A percentile compares a stretch with the other conserved stretches of the same genome.
phyloP scores from a whole-genome alignment of 2,329 filamentous ascomycete genomes.

The Diaporthe sp. region DNA sequence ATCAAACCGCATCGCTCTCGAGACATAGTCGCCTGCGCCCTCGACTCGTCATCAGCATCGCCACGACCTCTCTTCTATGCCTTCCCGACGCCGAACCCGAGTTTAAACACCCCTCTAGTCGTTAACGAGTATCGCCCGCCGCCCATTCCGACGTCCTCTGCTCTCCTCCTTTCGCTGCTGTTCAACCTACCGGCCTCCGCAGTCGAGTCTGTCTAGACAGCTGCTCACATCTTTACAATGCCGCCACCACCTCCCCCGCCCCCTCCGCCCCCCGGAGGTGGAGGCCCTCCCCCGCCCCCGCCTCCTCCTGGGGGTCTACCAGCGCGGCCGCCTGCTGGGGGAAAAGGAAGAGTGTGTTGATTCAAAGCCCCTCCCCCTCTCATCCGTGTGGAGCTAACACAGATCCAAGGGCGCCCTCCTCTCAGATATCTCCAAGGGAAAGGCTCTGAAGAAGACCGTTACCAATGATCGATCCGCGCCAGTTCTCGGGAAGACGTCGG shows the following conservation, averaged over 20 bases:
- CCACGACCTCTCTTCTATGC: not conserved
- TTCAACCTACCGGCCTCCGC: not conserved
- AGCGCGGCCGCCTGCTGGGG: slow-evolving; percentile 66
- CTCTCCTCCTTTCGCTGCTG: not conserved
- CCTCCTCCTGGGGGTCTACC: slow-evolving; percentile 70
- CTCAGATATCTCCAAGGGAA: slow-evolving; percentile 87
- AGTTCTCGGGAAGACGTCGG: slow-evolving; percentile 68
- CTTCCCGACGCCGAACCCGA: not conserved
- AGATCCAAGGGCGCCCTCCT: slow-evolving; percentile 81
- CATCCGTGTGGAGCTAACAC: slow-evolving; percentile 33
- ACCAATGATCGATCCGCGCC: slow-evolving; percentile 95
- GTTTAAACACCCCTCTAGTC: slow-evolving; percentile 8
- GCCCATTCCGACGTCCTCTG: not conserved
- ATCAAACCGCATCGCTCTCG: slow-evolving; percentile 11
- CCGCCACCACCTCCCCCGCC: slow-evolving; percentile 77
- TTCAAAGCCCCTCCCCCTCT: not conserved
- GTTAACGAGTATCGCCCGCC: slow-evolving; percentile 13
- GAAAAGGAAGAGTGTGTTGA: slow-evolving; percentile 72
- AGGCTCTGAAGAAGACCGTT: slow-evolving; percentile 83
- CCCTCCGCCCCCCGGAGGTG: slow-evolving; percentile 67
- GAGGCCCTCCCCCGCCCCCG: slow-evolving; percentile 73
- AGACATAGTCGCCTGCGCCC: not conserved
- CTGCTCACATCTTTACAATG: slow-evolving; percentile 45
- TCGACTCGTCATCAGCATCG: slow-evolving; percentile 6
- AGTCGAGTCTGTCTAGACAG: not conserved